Evolutionary conservation across 495 filamentous ascomycete species (phyloP).

Genomic region (Xylaria scruposa): DNA sequence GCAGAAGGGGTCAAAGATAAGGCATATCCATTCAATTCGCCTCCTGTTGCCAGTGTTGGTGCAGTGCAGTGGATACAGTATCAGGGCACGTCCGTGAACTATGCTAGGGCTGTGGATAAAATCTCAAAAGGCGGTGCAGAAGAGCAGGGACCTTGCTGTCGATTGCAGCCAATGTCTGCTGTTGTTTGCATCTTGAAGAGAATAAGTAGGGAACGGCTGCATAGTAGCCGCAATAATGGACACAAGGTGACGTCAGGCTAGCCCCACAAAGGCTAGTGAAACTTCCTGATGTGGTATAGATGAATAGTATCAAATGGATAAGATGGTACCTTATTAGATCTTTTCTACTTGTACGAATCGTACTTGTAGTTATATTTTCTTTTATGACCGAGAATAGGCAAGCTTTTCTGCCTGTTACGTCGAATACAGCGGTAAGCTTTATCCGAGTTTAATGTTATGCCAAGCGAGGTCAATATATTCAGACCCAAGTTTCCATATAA

Average conservation of each 20-base stretch:
- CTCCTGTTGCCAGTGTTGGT: neutral
- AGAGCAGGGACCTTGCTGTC: neutral
- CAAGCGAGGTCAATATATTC: neutral
- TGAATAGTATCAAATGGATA: neutral
- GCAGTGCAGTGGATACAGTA: neutral
- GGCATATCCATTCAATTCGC: neutral
- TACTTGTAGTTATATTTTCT: neutral
- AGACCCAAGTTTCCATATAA: neutral
- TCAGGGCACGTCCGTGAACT: neutral
- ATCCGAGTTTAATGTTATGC: neutral
- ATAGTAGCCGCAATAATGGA: conserved; percentile 12
- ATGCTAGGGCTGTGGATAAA: conserved; percentile 1
- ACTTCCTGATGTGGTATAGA: neutral
- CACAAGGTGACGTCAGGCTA: conserved; percentile 17
- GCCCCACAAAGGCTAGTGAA: neutral
- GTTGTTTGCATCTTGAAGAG: conserved; percentile 11
- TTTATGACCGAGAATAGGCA: neutral
- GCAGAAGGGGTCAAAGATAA: conserved; percentile 6
- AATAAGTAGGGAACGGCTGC: conserved; percentile 7
- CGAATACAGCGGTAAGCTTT: neutral
- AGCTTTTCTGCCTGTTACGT: neutral
- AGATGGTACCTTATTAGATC: neutral
- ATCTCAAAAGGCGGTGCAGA: neutral
- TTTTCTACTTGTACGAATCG: neutral
- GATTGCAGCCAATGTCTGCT: neutral